Base-by-base conservation (phyloP, 2,329 filamentous ascomycete species). In the Fusarium anthophilum region DNA sequence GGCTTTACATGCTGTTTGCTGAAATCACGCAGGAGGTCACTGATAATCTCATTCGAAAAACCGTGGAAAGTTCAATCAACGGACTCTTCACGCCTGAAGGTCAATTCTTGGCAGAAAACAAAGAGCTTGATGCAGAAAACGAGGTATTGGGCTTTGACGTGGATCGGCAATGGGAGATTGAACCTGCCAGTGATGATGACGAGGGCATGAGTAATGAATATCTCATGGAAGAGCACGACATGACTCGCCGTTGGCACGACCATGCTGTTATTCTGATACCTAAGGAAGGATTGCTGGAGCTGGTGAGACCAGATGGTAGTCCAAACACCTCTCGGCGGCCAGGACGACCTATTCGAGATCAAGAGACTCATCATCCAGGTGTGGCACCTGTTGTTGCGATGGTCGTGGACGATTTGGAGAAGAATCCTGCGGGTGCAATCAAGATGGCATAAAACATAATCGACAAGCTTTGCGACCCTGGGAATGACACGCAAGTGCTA, bases 1-100 rank as follows among this genome's bases (percentile, higher is more conserved):
- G 68, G 4, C 58, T 69, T 30, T 72, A 63, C 30, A 59, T 74
- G 28, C 22, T 74, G 10, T 43, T 74, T 18, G 71, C 67, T 12
- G 57, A 61, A 22, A 39, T 72, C 50, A 74, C 43, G 8, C 66
- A 63, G 20, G 44, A 70, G 26, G 18, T 56, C 5, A 44, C 39
- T 5, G 38, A 71, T 20, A 10, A 63, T 30, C 30, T 26, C 13
- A 12, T 24, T 8, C 8, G 14, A 2, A 41, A 56, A 51, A n/a
- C 26, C 6, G 24, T 72, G 12, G 45, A 47, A 11, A 64, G 58
- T n/a, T 48, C 32, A 6, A 47, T 74, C 10, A 38, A 68, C 17
- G 41, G n/a, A 8, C 22, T 73, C 8, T 68, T n/a, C 15, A 61
- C 70, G 14, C 18, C 45, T 6, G 37, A 68, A 20, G 70, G 66